Base-by-base conservation (phyloP, 305 asterid genomes). In the Ajuga reptans region DNA sequence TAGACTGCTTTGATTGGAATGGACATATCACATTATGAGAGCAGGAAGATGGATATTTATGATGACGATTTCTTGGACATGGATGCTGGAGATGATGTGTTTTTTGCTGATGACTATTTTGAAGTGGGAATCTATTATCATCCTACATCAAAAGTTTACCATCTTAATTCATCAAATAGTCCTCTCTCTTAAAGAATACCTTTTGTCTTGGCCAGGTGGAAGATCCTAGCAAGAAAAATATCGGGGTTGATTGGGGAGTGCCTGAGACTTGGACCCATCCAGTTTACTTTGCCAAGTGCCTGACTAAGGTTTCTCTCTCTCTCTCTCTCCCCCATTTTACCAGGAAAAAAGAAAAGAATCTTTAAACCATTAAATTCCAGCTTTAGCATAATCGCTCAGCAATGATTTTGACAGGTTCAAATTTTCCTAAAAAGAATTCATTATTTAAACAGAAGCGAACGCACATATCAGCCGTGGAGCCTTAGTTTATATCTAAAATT, bases 1-100 rank as follows among this genome's bases (percentile, higher is more conserved):
- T 83, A 89, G 96, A 84, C 82, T 55, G 92, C 80, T 60, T 77
- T 89, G 72, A 74, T 89, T 79, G 96, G 89, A 76, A 87, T 89
- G 92, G 91, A 84, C 76, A 74, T 87, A 65, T 71, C 85, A 12
- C 79, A 81, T 33, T 86, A 85, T 14, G 84, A 83, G 76, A 84
- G 78, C 72, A 80, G 83, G 78, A 83, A 72, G 83, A 68, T 76
- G 77, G 83, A 77, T 66, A 62, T 69, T 37, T 76, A 65, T 71
- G 85, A 78, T 31, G 75, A 79, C 76, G 68, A 58, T 69, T 55
- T 60, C 56, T 81, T 81, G 21, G 88, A 80, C 77, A 55, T 66
- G 57, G 84, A 83, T 45, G 70, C 64, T 60, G 72, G 53, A 31
- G 88, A 83, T 64, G 95, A 89, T 75, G 50, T 76, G 65, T 53